A percentile compares a stretch with the other conserved stretches of the same genome.
phyloP scores from a whole-genome alignment of 225 moss, liverwort and hornwort genomes.

The Rhytidiadelphus loreus region DNA sequence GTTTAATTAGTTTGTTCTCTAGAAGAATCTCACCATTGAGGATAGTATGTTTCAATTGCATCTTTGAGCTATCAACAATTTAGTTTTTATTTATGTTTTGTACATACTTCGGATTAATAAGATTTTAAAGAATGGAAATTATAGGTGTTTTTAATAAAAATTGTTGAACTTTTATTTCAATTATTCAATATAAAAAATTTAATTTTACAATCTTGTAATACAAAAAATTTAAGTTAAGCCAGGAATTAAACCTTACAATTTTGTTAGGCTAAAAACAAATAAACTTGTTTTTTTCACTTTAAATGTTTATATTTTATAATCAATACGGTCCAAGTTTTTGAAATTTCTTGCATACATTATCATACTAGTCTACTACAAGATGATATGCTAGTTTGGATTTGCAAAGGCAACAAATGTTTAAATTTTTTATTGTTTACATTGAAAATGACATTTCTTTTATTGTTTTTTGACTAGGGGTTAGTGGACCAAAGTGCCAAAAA shows the following conservation, averaged over 20 bases:
- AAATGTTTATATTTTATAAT: neutral
- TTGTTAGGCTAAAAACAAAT: neutral
- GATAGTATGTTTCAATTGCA: too few species aligned
- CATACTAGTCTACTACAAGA: too few species aligned
- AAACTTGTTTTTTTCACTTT: neutral
- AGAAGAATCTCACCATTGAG: too few species aligned
- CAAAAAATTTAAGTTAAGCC: neutral
- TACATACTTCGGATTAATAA: neutral
- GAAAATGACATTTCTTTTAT: too few species aligned
- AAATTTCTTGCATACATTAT: too few species aligned
- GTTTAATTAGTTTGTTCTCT: neutral
- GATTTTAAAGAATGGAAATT: neutral
- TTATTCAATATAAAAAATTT: neutral
- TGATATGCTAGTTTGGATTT: too few species aligned
- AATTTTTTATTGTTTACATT: too few species aligned
- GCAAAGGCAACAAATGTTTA: too few species aligned
- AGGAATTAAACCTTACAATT: neutral
- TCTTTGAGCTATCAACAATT: neutral
- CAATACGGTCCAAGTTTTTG: too few species aligned
- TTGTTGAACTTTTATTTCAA: accelerated
- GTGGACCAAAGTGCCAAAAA: neutral
- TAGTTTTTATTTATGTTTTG: neutral
- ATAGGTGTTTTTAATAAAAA: neutral
- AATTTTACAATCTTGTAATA: neutral
- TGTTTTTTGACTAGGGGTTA: too few species aligned